Base-by-base conservation (phyloP, 805 yeast species). In the Wickerhamiella allomyrinae region DNA sequence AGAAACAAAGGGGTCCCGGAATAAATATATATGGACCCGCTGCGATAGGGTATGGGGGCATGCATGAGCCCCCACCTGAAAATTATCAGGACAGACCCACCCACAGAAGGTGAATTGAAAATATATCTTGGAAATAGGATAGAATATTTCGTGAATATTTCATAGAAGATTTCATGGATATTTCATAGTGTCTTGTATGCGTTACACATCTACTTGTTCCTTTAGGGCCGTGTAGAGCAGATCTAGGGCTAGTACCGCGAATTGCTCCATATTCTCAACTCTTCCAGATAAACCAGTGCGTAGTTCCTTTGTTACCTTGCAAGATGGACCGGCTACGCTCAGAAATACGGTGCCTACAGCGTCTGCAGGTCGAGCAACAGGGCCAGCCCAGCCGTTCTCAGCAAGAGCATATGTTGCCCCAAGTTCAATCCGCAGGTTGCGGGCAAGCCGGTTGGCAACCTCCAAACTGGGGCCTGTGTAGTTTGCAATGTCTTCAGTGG, bases 371-470 rank as follows among this genome's bases (percentile, higher is more conserved):
- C 76, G 56, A 59, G 68, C 34, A 58, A 63, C 51, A 19, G 93
- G 91, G 1, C 94, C 94, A 0, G 95, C 94, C 66, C 80, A 79
- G 1, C 94, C 95, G 1, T 91, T 78, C 58, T 84, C 95, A 1
- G 87, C 77, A 15, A 84, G 65, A 3, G 83, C 85, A 59, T 76
- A 84, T 0, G 87, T 80, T 2, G 86, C 76, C 0, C 94, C 94
- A 49, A 83, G 68, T 56, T 84, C 94, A 46, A 83, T 73, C 54
- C 78, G 69, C 42, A 86, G 66, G 49, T 81, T 82, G 40, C 95
- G 67, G 2, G 94, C 94, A 49, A 84, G 65, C 52, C 82, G 70
- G 46, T 75, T 56, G 2, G 81, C 94, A 14, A 81, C 93, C 36
- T 67, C 69, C 51, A 78, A 85, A 33, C 79, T 70, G 3, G 95